A percentile compares a stretch with the other conserved stretches of the same genome.
Evolutionary conservation across 2,329 filamentous ascomycete genomes (phyloP).

Genomic region (Aspergillus fumigatiaffinis): DNA sequence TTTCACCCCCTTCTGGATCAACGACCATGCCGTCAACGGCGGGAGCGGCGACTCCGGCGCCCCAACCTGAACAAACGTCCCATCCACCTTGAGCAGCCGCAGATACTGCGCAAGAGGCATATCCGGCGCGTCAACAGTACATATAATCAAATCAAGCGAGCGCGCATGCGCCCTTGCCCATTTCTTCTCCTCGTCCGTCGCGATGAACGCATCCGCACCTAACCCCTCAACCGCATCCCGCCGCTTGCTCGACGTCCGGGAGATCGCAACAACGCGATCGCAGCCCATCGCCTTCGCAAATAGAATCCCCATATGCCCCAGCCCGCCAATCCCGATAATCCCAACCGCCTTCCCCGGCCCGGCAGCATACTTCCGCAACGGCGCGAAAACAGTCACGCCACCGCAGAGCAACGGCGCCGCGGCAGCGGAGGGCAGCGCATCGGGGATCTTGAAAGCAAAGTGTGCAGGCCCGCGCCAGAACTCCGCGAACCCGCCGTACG

Average conservation of each 20-base stretch:
- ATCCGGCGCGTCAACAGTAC: slow-evolving; percentile 54
- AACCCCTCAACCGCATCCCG: slow-evolving; percentile 48
- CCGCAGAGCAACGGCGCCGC: slow-evolving; percentile 72
- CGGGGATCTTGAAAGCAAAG: slow-evolving; percentile 59
- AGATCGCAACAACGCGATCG: slow-evolving; percentile 58
- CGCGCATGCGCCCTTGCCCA: slow-evolving; percentile 49
- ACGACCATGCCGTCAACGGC: slow-evolving; percentile 52
- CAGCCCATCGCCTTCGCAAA: slow-evolving; percentile 68
- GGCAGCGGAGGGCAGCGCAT: slow-evolving; percentile 44
- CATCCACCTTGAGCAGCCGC: slow-evolving; percentile 54
- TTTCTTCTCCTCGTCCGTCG: slow-evolving; percentile 53
- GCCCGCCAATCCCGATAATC: slow-evolving; percentile 67
- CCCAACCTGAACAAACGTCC: slow-evolving; percentile 63
- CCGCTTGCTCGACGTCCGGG: slow-evolving; percentile 48
- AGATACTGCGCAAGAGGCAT: slow-evolving; percentile 65
- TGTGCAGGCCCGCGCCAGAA: slow-evolving; percentile 53
- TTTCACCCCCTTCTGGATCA: slow-evolving; percentile 56
- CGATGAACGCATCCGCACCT: slow-evolving; percentile 54
- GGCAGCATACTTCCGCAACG: slow-evolving; percentile 62
- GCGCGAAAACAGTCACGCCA: slow-evolving; percentile 69
- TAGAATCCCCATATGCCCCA: slow-evolving; percentile 70
- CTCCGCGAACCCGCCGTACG: slow-evolving; percentile 54
- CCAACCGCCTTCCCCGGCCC: slow-evolving; percentile 69
- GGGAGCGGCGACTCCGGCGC: slow-evolving; percentile 58
- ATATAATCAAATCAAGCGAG: slow-evolving; percentile 54